phyloP scores from a whole-genome alignment of 2,329 filamentous ascomycete species.

The Trichoderma breve region DNA sequence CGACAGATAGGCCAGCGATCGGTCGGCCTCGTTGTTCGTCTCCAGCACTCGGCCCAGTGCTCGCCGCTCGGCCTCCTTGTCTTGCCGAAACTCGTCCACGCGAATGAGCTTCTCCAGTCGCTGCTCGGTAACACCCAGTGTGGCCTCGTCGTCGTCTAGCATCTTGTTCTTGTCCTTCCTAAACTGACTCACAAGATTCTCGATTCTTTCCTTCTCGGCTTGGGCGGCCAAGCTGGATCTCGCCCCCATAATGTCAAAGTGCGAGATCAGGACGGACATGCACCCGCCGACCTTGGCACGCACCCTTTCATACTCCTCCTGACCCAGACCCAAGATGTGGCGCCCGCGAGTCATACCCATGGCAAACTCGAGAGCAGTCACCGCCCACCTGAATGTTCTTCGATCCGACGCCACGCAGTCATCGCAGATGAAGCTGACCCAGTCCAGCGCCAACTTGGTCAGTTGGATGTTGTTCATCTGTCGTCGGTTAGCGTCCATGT shows the following conservation, averaged over 20 bases:
- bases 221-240: slow-evolving; percentile 90
- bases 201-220: slow-evolving; percentile 84
- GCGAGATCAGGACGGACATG: slow-evolving; percentile 95
- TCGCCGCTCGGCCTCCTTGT: slow-evolving; percentile 80
- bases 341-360: slow-evolving; percentile 96
- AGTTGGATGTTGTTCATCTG: slow-evolving; percentile 98
- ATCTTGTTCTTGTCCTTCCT: slow-evolving; percentile 72
- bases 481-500: slow-evolving; percentile 92
- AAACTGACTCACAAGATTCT: slow-evolving; percentile 73
- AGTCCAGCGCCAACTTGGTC: slow-evolving; percentile 88
- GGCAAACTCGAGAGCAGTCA: slow-evolving; percentile 89
- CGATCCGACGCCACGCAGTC: slow-evolving; percentile 92
- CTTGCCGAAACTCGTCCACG: slow-evolving; percentile 75
- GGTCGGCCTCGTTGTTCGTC: slow-evolving; percentile 91
- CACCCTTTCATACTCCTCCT: slow-evolving; percentile 80
- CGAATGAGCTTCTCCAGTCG: slow-evolving; percentile 70
- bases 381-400: slow-evolving; percentile 96
- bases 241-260: slow-evolving; percentile 99
- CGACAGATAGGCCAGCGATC: slow-evolving; percentile 88
- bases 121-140: slow-evolving; percentile 69
- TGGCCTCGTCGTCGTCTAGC: slow-evolving; percentile 81
- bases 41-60: slow-evolving; percentile 88
- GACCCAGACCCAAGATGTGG: slow-evolving; percentile 86
- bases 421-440: slow-evolving; percentile 97
- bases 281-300: slow-evolving; percentile 90